Evolutionary conservation across 768 basidiomycete species (phyloP).

Genomic region (Mrakia hoshinonis): DNA sequence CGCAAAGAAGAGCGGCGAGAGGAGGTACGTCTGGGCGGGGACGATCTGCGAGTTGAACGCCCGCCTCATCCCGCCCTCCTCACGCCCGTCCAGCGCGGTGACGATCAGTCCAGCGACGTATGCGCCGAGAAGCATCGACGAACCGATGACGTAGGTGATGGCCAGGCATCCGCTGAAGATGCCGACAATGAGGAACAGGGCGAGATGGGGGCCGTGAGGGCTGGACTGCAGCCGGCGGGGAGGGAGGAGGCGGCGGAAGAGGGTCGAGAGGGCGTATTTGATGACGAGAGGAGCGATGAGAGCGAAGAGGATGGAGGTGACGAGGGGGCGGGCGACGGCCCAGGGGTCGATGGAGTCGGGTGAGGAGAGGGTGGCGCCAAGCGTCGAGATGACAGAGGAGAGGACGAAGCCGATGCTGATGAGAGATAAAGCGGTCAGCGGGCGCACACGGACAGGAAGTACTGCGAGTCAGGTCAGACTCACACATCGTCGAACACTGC

Average conservation of each 20-base stretch:
- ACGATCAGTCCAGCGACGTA: conserved; percentile 53
- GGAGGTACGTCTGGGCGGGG: conserved; percentile 44
- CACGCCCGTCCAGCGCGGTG: conserved; percentile 33
- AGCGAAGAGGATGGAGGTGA: conserved; percentile 52
- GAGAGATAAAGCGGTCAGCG: not conserved
- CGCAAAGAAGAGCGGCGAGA: conserved; percentile 59
- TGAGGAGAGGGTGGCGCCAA: conserved; percentile 4
- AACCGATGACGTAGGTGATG: conserved; percentile 46
- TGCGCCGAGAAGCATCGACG: conserved; percentile 56
- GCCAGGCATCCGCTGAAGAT: conserved; percentile 32
- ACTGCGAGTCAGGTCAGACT: not conserved
- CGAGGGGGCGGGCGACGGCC: conserved; percentile 50
- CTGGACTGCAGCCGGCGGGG: not conserved
- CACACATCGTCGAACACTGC: conserved; percentile 23
- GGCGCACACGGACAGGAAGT: not conserved
- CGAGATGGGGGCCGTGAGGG: not conserved
- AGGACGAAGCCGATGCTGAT: conserved; percentile 23
- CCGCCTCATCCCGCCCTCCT: not conserved
- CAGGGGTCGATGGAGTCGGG: conserved; percentile 28
- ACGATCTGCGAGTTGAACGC: conserved; percentile 38
- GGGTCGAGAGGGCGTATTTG: conserved; percentile 34
- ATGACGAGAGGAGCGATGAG: conserved; percentile 43
- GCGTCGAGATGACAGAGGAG: conserved; percentile 1
- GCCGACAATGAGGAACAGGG: conserved; percentile 43
- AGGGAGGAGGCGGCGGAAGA: conserved; percentile 31